Evolutionary conservation across 169 alveolate genomes (phyloP).

Genomic region (Eimeria mitis): DNA sequence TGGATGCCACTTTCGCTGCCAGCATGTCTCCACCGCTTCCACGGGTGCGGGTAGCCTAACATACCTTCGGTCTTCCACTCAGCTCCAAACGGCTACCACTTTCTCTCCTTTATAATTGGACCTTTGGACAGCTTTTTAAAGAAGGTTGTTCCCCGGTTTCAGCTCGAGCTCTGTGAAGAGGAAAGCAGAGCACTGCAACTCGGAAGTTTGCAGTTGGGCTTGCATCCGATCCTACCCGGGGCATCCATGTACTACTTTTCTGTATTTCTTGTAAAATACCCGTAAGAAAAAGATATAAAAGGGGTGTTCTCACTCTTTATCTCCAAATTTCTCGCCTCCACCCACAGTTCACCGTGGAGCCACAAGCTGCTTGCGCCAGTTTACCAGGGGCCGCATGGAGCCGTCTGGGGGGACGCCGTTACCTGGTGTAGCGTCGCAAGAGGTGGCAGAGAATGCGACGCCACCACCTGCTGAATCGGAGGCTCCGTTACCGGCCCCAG

Average conservation of each 20-base stretch:
- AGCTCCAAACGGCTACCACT: background rate
- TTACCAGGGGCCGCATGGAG: constrained; percentile 38
- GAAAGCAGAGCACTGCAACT: background rate
- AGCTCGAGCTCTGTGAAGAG: background rate
- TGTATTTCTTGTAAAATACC: background rate
- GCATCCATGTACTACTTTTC: background rate
- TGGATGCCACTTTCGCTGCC: constrained; percentile 17
- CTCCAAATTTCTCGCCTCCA: background rate
- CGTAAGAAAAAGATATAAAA: background rate
- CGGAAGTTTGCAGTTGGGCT: background rate
- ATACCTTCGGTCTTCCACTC: background rate
- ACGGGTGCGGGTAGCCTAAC: constrained; percentile 21
- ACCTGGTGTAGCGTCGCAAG: background rate
- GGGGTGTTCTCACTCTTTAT: background rate
- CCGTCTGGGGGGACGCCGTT: constrained; percentile 5
- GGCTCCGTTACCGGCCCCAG: background rate
- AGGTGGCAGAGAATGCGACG: background rate
- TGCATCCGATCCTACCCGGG: background rate
- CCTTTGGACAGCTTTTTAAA: background rate
- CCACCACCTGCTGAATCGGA: background rate
- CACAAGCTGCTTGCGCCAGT: background rate
- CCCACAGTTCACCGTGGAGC: constrained; percentile 6
- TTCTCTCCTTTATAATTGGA: background rate
- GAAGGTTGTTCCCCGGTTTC: background rate
- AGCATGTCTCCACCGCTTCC: constrained; percentile 38